Percentiles rank a stretch among this genome's conserved stretches.
Conservation (phyloP, 331 rosid species). For the Acacia concinna region DNA sequence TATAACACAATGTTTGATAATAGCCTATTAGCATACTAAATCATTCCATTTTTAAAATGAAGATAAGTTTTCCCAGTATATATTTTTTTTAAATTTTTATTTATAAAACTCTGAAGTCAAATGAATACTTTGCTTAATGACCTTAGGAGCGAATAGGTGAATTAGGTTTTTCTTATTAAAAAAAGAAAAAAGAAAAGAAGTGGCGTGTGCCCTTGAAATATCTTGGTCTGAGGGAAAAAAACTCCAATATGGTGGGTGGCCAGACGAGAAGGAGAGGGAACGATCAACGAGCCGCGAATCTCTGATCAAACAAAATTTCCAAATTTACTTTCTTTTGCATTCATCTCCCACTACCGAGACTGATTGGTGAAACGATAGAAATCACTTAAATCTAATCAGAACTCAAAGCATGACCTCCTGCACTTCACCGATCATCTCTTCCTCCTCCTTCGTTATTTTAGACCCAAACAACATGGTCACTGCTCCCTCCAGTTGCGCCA, state of each 20-base stretch:
- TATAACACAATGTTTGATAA: neutral
- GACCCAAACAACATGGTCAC: constrained; percentile 20
- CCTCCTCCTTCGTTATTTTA: neutral
- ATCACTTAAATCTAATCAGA: neutral
- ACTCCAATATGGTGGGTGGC: constrained; percentile 4
- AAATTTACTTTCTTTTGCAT: neutral
- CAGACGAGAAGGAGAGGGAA: neutral
- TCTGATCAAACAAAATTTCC: neutral
- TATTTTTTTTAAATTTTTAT: neutral
- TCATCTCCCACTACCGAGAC: neutral
- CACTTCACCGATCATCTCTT: neutral
- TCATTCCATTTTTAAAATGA: neutral
- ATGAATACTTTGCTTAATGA: neutral
- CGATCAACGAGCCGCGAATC: neutral
- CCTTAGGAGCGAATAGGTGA: neutral
- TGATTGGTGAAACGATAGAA: neutral
- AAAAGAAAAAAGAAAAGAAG: neutral
- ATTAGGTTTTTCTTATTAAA: neutral
- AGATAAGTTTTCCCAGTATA: neutral
- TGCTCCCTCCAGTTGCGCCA: constrained; percentile 28
- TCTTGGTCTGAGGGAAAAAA: neutral
- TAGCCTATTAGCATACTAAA: neutral
- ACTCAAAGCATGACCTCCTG: constrained; percentile 8
- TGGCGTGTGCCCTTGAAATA: neutral
- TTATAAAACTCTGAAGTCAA: neutral